A percentile compares a stretch with the other conserved stretches of the same genome.
Evolutionary conservation across 2,329 filamentous ascomycete species (phyloP).

Genomic region (Diaporthe vexans): DNA sequence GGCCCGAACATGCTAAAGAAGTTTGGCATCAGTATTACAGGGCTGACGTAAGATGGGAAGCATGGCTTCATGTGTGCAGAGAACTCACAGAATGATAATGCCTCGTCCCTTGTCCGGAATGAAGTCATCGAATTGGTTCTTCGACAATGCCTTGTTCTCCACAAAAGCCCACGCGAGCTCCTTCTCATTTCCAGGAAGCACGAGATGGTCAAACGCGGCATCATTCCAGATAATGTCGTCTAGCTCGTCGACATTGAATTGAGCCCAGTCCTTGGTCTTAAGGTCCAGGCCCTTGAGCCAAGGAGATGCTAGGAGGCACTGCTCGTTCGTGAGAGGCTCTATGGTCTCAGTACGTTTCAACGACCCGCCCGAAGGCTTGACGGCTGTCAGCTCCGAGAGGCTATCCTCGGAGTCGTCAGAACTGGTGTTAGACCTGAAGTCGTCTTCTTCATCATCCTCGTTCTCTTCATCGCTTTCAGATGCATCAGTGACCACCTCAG

Average conservation of each 20-base stretch:
- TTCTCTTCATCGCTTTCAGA: slow-evolving; percentile 3
- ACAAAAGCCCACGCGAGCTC: slow-evolving; percentile 56
- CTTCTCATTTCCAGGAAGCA: slow-evolving; percentile 54
- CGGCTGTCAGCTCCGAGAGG: slow-evolving; percentile 11
- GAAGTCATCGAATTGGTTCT: slow-evolving; percentile 52
- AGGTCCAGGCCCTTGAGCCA: slow-evolving; percentile 56
- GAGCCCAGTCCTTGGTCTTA: slow-evolving; percentile 52
- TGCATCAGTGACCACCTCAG: slow-evolving; percentile 27
- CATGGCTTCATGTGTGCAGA: background rate
- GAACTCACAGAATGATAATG: slow-evolving; percentile 33
- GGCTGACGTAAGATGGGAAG: background rate
- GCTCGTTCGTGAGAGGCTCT: slow-evolving; percentile 50
- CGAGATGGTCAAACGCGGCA: slow-evolving; percentile 53
- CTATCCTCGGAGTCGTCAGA: background rate
- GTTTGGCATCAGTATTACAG: background rate
- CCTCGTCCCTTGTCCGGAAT: slow-evolving; percentile 51
- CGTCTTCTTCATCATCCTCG: slow-evolving; percentile 29
- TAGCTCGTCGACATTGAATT: slow-evolving; percentile 47
- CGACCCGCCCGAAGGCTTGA: slow-evolving; percentile 13
- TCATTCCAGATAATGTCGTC: slow-evolving; percentile 53
- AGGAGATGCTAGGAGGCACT: slow-evolving; percentile 53
- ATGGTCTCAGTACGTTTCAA: slow-evolving; percentile 45
- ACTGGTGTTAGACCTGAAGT: slow-evolving; percentile 2
- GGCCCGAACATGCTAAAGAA: slow-evolving; percentile 49
- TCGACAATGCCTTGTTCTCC: slow-evolving; percentile 51